These are phyloP conservation scores for Theobroma cacao DNA, from an alignment of 345 rosid species.

Conservation along the genomic window DNA sequence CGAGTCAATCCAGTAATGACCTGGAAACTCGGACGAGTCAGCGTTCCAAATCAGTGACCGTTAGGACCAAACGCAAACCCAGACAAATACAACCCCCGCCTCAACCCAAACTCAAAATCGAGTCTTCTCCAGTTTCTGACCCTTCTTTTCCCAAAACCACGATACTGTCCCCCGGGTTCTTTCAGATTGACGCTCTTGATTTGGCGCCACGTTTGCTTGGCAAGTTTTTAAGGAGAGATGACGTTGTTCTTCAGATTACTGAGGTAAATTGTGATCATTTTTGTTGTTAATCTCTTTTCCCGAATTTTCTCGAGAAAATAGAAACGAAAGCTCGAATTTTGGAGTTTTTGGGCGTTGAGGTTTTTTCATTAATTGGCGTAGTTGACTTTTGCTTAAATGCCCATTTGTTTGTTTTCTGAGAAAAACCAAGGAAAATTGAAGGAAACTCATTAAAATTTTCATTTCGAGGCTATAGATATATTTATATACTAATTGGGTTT, in stretches of 20 bases:
- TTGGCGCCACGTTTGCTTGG: conserved; percentile 95
- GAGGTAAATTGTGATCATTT: conserved; percentile 52
- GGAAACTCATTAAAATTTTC: neutral
- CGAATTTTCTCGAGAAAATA: neutral
- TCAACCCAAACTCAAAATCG: conserved; percentile 11
- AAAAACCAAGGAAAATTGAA: neutral
- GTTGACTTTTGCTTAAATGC: neutral
- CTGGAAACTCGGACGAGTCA: conserved; percentile 20
- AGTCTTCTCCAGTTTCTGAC: conserved; percentile 10
- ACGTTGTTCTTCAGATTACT: conserved; percentile 77
- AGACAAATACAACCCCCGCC: neutral
- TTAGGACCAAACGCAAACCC: conserved; percentile 16
- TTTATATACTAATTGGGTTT: neutral
- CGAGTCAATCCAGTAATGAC: neutral
- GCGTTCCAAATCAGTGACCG: conserved; percentile 29
- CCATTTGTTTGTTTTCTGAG: neutral
- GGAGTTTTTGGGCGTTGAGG: conserved; percentile 2
- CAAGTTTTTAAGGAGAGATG: conserved; percentile 70
- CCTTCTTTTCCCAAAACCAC: conserved; percentile 27
- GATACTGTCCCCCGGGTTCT: conserved; percentile 63
- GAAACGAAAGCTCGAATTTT: neutral
- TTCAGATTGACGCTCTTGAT: conserved; percentile 77
- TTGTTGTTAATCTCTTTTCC: neutral
- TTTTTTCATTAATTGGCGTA: neutral
- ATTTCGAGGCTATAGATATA: neutral